Conservation (phyloP, 805 yeast genomes). For the Cyberlindnera suaveolens region DNA sequence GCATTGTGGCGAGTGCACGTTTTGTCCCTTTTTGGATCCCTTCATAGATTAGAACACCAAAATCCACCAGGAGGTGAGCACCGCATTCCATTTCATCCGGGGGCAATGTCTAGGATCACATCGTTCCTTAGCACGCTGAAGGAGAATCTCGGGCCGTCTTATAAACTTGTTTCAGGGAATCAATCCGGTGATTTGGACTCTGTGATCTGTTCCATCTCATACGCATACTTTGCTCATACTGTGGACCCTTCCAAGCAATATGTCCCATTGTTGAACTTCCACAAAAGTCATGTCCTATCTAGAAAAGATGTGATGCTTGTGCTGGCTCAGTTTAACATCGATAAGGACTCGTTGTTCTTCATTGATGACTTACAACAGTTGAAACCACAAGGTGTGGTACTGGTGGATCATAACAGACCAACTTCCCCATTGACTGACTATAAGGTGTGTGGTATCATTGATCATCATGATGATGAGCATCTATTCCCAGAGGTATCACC, state of each 20-base stretch:
- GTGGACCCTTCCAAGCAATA: conserved; percentile 19
- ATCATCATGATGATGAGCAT: conserved; percentile 79
- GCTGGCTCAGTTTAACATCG: conserved; percentile 41
- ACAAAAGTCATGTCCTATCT: conserved; percentile 54
- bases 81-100: too few species aligned
- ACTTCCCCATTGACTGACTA: conserved; percentile 3
- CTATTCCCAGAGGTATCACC: conserved; percentile 49
- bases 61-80: too few species aligned
- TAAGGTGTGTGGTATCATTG: conserved; percentile 58
- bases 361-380: conserved; percentile 53
- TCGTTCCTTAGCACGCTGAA: too few species aligned
- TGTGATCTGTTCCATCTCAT: conserved; percentile 66
- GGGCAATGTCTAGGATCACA: too few species aligned
- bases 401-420: conserved; percentile 80
- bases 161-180: conserved; percentile 61
- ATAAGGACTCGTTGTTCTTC: conserved; percentile 47
- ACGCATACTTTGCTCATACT: conserved; percentile 50
- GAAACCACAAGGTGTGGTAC: conserved; percentile 25
- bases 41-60: too few species aligned
- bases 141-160: not conserved
- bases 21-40: too few species aligned
- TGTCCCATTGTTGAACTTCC: conserved; percentile 68
- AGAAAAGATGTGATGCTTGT: conserved; percentile 66
- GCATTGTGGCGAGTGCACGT: too few species aligned
- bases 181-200: conserved; percentile 90